Base-by-base conservation (phyloP, 495 filamentous ascomycete genomes). In the Aspergillus olivimuriae region DNA sequence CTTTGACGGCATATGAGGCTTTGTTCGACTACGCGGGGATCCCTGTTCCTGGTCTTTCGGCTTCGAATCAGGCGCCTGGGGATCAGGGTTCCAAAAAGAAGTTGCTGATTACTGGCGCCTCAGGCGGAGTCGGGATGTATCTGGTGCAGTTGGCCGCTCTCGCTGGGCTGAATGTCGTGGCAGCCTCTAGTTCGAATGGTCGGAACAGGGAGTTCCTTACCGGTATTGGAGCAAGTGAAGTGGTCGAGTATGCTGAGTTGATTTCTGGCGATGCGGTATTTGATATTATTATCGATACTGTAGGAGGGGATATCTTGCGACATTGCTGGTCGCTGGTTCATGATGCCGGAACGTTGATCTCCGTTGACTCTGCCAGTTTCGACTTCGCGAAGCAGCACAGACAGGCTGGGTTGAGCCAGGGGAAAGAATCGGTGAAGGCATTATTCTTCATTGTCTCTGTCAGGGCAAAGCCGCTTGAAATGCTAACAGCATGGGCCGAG, bases 321-420 rank as follows among this genome's bases (percentile, higher is more conserved):
- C 12, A 37, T 4, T 61, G 58, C 22, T 68, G 62, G 62, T 43
- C 19, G 3, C 33, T 34, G 35, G 49, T 68, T 9, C 46, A 41
- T n/a, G 46, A 43, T 2, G 40, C 17, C 2, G 60, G 62, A 5
- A 18, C n/a, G 20, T 33, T 68, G 22, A 42, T 68, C 6, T 56
- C 64, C 8, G 58, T 68, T 6, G 62, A 64, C 47, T 59, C 61
- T 16, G 44, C 46, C 21, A 63, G 60, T 33, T 68, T 48, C 30
- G 48, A 58, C 23, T 68, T 65, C 46, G 50, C 61, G 8, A 32
- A 48, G 14, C 50, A 73, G 64, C 62, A 72, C 75, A 11, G 24
- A 17, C 44, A 43, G 37, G 30, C 20, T 5, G 53, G 53, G 20
- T 17, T 53, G 8, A 18, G 36, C 1, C n/a, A n/a, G n/a, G n/a